Conservation (phyloP, 2,329 filamentous ascomycete genomes). For the Teratosphaeria viscida region DNA sequence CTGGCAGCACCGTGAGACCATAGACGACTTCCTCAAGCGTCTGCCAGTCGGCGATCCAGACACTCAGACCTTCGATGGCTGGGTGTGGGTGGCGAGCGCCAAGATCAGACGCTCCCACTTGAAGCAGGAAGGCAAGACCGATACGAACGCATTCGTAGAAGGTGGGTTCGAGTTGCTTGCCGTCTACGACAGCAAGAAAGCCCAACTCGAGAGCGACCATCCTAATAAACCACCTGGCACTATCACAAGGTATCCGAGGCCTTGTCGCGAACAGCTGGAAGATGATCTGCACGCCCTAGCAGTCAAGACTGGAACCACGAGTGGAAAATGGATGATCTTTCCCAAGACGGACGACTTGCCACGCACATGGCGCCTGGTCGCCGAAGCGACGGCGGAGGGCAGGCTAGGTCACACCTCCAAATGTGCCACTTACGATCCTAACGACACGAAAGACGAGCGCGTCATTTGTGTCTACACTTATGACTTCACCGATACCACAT, state of each 20-base stretch:
- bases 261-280: constrained; percentile 36
- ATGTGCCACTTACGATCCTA: constrained; percentile 48
- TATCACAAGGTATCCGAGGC: constrained; percentile 30
- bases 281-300: constrained; percentile 53
- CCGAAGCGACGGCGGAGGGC: constrained; percentile 55
- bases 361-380: constrained; percentile 55
- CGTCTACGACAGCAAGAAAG: constrained; percentile 36
- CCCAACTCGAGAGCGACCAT: constrained; percentile 42
- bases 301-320: constrained; percentile 44
- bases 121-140: constrained; percentile 32
- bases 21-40: constrained; percentile 55
- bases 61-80: constrained; percentile 39
- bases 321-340: constrained; percentile 77
- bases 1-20: constrained; percentile 54
- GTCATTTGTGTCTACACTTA: constrained; percentile 70
- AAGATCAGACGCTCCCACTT: constrained; percentile 20
- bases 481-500: constrained; percentile 58
- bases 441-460: constrained; percentile 31
- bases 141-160: constrained; percentile 40
- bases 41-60: constrained; percentile 57
- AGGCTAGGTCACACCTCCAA: constrained; percentile 65
- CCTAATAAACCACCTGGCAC: constrained; percentile 35
- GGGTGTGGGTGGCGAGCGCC: constrained; percentile 69
- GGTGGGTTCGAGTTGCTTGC: constrained; percentile 47
- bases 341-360: constrained; percentile 45